A percentile compares a stretch with the other conserved stretches of the same genome.
phyloP scores from a whole-genome alignment of 352 stramenopile species.

The Globisporangium canariense region DNA sequence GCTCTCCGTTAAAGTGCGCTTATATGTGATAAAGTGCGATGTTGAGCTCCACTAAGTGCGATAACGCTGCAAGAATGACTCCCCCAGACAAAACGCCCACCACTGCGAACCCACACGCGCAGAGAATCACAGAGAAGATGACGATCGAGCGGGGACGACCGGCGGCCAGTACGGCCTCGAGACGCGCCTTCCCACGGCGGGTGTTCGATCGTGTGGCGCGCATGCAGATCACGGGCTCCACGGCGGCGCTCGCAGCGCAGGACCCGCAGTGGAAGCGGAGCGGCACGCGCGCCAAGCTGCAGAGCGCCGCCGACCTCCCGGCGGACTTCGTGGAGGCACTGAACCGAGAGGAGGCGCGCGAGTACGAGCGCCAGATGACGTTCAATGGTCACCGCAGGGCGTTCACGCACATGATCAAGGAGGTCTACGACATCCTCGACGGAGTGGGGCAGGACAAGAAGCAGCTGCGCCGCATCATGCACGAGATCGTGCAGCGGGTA shows the following conservation, averaged over 20 bases:
- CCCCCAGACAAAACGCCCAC: conserved; percentile 2
- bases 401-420: conserved; percentile 54
- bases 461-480: conserved; percentile 53
- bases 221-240: conserved; percentile 65
- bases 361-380: conserved; percentile 37
- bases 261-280: conserved; percentile 36
- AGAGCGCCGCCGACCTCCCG: conserved; percentile 59
- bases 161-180: conserved; percentile 7
- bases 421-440: conserved; percentile 66
- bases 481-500: conserved; percentile 70
- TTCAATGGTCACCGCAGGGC: conserved; percentile 49
- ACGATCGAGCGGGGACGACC: conserved; percentile 4
- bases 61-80: not conserved
- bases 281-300: conserved; percentile 30
- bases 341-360: conserved; percentile 39
- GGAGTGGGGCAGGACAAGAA: conserved; percentile 43
- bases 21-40: not conserved
- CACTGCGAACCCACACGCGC: not conserved
- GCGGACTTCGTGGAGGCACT: conserved; percentile 39
- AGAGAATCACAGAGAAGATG: conserved; percentile 1
- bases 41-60: not conserved
- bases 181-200: conserved; percentile 15
- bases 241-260: conserved; percentile 1
- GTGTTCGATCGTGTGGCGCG: conserved; percentile 50
- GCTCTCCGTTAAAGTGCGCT: not conserved